Evolutionary conservation across 139 green algal species (phyloP).

Genomic region (Chlamydomonas sp.): DNA sequence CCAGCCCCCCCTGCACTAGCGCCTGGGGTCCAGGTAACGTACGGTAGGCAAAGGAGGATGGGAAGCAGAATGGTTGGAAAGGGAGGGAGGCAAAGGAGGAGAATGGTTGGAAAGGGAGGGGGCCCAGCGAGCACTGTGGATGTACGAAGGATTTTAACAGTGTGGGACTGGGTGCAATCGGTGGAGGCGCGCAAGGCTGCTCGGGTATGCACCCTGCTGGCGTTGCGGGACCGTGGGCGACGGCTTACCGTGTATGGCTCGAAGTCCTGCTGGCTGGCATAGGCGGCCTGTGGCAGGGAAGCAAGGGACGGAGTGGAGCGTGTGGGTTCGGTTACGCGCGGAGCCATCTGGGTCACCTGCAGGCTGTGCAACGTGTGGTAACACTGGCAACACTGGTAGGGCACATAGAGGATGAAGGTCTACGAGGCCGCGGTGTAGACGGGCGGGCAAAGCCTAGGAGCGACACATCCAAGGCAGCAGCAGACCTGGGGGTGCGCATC

Average conservation of each 20-base stretch:
- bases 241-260: slow-evolving; percentile 8
- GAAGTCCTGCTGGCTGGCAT: slow-evolving; percentile 19
- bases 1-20: too few relatives aligned
- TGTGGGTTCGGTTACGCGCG: too few relatives aligned
- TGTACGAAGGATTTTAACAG: not conserved
- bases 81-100: not conserved
- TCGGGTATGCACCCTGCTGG: too few relatives aligned
- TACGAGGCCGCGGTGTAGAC: not conserved
- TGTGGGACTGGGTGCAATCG: too few relatives aligned
- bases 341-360: not conserved
- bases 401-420: not conserved
- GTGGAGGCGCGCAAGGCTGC: too few relatives aligned
- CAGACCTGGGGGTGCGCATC: not conserved
- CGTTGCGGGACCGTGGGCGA: too few relatives aligned
- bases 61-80: not conserved
- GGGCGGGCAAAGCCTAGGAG: not conserved
- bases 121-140: not conserved
- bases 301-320: not conserved
- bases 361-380: not conserved
- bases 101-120: not conserved
- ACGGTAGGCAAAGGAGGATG: not conserved
- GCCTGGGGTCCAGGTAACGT: too few relatives aligned
- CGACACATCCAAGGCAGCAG: not conserved
- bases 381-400: not conserved
- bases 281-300: not conserved